A percentile compares a stretch with the other conserved stretches of the same genome.
These are phyloP conservation scores for Penicillium polonicum DNA, from an alignment of 2,329 filamentous ascomycete species.

Conservation along the genomic window DNA sequence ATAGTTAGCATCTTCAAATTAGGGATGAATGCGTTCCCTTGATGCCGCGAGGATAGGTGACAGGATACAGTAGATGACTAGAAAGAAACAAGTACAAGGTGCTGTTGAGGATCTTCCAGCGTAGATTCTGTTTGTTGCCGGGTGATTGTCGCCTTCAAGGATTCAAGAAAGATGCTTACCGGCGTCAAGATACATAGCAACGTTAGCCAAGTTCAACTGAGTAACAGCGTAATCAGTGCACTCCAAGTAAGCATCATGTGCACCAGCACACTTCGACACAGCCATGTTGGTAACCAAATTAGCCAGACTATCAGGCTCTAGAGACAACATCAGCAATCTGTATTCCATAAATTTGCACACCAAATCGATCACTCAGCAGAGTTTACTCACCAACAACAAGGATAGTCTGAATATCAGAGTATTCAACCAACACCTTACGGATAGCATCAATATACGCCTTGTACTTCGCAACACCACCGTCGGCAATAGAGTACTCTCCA, in stretches of 20 bases:
- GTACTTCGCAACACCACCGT: constrained; percentile 53
- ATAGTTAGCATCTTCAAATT: neutral
- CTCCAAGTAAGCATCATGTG: constrained; percentile 55
- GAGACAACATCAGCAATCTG: constrained; percentile 34
- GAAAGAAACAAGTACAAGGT: neutral
- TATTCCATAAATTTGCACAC: neutral
- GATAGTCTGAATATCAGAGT: constrained; percentile 54
- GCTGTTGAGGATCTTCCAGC: neutral
- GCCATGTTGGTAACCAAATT: constrained; percentile 63
- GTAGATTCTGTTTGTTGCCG: neutral
- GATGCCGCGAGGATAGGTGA: neutral
- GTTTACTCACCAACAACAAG: constrained; percentile 48
- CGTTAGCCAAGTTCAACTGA: constrained; percentile 59
- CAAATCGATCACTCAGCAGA: neutral
- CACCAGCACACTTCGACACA: constrained; percentile 55
- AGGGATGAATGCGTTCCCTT: neutral
- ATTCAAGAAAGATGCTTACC: constrained; percentile 34
- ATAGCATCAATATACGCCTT: constrained; percentile 58
- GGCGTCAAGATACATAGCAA: constrained; percentile 63
- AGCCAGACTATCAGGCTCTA: constrained; percentile 62
- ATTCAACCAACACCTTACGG: constrained; percentile 51
- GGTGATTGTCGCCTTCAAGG: no score
- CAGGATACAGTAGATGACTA: neutral
- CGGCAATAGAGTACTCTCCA: constrained; percentile 58
- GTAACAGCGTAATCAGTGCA: constrained; percentile 57